Percentiles rank a stretch among this genome's conserved stretches.
These are phyloP conservation scores for Fusarium sp. DNA, from an alignment of 2,329 filamentous ascomycete genomes.

Conservation along the genomic window DNA sequence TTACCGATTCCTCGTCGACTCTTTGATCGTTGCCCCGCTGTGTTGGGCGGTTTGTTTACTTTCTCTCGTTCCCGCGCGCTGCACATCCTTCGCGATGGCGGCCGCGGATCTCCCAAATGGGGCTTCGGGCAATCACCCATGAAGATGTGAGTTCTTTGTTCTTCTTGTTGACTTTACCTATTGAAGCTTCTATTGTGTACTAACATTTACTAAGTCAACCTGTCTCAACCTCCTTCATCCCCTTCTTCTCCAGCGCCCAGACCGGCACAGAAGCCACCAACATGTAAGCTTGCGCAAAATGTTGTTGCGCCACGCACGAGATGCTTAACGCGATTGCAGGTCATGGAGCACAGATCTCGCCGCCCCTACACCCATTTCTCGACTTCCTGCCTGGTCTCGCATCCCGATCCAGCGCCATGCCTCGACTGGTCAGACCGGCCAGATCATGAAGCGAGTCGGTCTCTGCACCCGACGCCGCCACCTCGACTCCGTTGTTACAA, in stretches of 20 bases:
- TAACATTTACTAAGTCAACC: slow-evolving; percentile 41
- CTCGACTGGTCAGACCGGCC: slow-evolving; percentile 38
- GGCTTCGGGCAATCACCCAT: slow-evolving; percentile 37
- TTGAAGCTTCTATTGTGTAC: background rate
- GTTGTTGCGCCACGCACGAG: background rate
- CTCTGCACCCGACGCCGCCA: slow-evolving; percentile 10
- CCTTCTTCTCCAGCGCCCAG: slow-evolving; percentile 41
- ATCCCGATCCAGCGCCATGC: slow-evolving; percentile 44
- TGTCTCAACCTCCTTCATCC: slow-evolving; percentile 41
- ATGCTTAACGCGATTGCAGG: slow-evolving; percentile 34
- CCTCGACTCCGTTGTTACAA: background rate
- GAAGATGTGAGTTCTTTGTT: slow-evolving; percentile 31
- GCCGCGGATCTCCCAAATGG: slow-evolving; percentile 37
- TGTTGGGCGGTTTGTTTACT: slow-evolving; percentile 44
- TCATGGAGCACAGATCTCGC: slow-evolving; percentile 39
- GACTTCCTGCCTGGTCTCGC: slow-evolving; percentile 49
- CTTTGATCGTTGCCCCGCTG: slow-evolving; percentile 33
- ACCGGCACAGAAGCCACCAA: slow-evolving; percentile 15
- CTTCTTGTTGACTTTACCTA: rapidly evolving
- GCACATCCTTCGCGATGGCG: slow-evolving; percentile 43
- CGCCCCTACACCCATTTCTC: slow-evolving; percentile 31
- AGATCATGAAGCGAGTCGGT: slow-evolving; percentile 51
- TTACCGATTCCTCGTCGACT: background rate
- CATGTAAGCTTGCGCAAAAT: slow-evolving; percentile 29
- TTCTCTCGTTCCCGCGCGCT: slow-evolving; percentile 29